Conservation (phyloP, 345 rosid genomes). For the Brassica juncea region DNA sequence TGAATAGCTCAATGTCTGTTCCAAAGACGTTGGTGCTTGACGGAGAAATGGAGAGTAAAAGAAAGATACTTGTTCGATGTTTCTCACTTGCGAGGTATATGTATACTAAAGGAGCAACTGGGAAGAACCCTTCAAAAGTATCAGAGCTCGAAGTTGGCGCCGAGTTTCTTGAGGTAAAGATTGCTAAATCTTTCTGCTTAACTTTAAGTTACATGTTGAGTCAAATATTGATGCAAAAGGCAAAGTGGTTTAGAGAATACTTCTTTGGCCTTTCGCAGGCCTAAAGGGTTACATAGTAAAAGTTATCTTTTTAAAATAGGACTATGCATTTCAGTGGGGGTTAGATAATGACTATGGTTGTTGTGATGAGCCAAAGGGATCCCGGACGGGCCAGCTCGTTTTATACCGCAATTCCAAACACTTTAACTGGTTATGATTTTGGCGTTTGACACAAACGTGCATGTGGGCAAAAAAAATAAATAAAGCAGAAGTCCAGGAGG, state of each 20-base stretch:
- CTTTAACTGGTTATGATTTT: background rate
- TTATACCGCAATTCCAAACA: background rate
- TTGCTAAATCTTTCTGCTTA: background rate
- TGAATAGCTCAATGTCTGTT: slow-evolving; percentile 48
- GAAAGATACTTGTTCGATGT: slow-evolving; percentile 57
- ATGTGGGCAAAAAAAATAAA: background rate
- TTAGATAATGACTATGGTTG: slow-evolving; percentile 15
- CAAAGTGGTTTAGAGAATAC: slow-evolving; percentile 5
- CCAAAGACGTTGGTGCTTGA: slow-evolving; percentile 51
- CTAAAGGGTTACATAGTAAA: slow-evolving; percentile 23
- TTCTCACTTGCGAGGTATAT: slow-evolving; percentile 74
- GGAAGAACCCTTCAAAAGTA: slow-evolving; percentile 47
- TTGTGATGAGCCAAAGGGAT: slow-evolving; percentile 16
- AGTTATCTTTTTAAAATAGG: slow-evolving; percentile 2
- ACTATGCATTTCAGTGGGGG: slow-evolving; percentile 14
- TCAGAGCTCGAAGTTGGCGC: slow-evolving; percentile 69
- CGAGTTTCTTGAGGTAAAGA: slow-evolving; percentile 71
- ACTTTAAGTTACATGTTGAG: slow-evolving; percentile 1
- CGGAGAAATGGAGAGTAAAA: slow-evolving; percentile 63
- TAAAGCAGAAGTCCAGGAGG: background rate
- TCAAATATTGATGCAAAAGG: slow-evolving; percentile 10
- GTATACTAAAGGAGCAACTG: slow-evolving; percentile 47
- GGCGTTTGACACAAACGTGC: background rate
- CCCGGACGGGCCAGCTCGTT: background rate
- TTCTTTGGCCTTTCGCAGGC: slow-evolving; percentile 29